phyloP scores from a whole-genome alignment of 2,329 filamentous ascomycete genomes.

The Nothomitra cinnamomea region DNA sequence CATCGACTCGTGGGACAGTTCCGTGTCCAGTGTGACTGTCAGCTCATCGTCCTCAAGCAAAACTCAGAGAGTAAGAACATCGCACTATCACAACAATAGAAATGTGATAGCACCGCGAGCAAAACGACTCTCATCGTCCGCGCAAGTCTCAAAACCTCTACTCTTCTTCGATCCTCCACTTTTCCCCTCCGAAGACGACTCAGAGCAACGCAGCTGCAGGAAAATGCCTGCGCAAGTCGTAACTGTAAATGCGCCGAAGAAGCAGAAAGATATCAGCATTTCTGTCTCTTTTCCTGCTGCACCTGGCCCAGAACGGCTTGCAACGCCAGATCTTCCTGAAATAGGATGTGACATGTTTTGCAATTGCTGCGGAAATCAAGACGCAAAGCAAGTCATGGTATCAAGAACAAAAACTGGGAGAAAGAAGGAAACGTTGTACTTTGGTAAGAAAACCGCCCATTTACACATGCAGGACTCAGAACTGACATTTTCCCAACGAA shows the following conservation, averaged over 20 bases:
- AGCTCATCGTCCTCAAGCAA: neutral
- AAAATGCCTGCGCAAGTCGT: neutral
- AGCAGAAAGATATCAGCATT: neutral
- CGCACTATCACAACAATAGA: neutral
- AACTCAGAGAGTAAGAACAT: neutral
- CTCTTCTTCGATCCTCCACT: neutral
- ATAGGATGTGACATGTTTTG: neutral
- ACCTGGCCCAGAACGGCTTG: neutral
- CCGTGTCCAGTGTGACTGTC: neutral
- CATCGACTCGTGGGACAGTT: neutral
- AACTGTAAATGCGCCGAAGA: neutral
- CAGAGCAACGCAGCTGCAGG: neutral
- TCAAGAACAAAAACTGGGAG: neutral
- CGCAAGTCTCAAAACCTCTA: neutral
- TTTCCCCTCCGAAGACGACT: neutral
- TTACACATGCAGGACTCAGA: neutral
- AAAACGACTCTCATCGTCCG: neutral
- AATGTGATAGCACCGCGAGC: neutral
- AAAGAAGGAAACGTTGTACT: neutral
- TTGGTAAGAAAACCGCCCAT: neutral
- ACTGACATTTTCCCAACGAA: neutral
- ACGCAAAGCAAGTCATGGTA: neutral
- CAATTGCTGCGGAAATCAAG: neutral
- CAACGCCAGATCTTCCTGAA: neutral
- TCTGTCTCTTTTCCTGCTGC: neutral